A percentile compares a stretch with the other conserved stretches of the same genome.
Conservation (phyloP, 164 flowering plant species). For the Kingdonia uniflora region DNA sequence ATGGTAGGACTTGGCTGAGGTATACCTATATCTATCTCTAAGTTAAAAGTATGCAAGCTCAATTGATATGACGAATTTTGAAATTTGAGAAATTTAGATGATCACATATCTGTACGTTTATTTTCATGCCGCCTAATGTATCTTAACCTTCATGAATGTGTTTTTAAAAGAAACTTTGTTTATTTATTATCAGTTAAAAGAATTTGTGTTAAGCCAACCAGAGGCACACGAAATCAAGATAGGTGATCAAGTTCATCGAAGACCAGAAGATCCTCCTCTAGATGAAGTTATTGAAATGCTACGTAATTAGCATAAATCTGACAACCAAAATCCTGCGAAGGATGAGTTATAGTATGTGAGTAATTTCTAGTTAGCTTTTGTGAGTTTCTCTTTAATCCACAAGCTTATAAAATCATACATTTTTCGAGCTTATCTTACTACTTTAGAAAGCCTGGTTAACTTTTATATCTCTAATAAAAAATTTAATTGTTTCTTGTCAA, state of each 20-base stretch:
- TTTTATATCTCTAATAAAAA: too few species aligned
- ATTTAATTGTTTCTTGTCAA: too few species aligned
- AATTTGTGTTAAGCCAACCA: constrained; percentile 63
- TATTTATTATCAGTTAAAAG: constrained; percentile 45
- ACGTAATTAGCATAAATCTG: constrained; percentile 15
- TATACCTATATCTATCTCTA: constrained; percentile 8
- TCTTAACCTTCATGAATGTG: too few species aligned
- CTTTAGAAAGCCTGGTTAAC: too few species aligned
- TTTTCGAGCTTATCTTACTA: too few species aligned
- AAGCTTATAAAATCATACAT: too few species aligned
- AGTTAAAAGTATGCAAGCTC: too few species aligned
- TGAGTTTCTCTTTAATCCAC: not conserved
- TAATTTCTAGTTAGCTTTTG: not conserved
- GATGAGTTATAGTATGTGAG: constrained; percentile 42
- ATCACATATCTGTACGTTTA: too few species aligned
- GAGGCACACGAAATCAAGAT: constrained; percentile 95
- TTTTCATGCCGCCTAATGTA: too few species aligned
- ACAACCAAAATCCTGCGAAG: constrained; percentile 8
- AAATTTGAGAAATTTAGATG: too few species aligned
- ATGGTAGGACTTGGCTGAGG: constrained; percentile 46
- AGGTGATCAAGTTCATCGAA: constrained; percentile 61
- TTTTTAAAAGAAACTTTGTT: not conserved
- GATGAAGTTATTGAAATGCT: constrained; percentile 55
- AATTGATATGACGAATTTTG: too few species aligned
- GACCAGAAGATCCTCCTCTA: constrained; percentile 87